A percentile compares a stretch with the other conserved stretches of the same genome.
phyloP scores from a whole-genome alignment of 179 eudicot species.

The Camellia oleifera region DNA sequence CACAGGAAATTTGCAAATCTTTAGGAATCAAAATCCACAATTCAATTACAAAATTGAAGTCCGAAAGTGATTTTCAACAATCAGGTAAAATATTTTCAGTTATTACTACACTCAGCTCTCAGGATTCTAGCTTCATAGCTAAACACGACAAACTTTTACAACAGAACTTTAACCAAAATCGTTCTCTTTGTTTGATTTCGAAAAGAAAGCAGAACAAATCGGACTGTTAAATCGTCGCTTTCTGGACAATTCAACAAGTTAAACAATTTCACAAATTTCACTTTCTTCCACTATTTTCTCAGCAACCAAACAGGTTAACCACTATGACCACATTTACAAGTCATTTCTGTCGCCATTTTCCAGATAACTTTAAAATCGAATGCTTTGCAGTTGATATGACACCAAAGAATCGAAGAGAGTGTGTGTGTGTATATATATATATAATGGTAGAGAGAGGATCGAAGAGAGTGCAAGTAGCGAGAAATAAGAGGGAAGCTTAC shows the following conservation, averaged over 20 bases:
- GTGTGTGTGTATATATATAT: too few relatives aligned
- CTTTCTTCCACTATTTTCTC: not conserved
- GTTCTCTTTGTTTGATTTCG: not conserved
- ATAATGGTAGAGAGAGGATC: not conserved
- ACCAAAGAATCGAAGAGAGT: too few relatives aligned
- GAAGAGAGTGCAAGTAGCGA: constrained; percentile 18
- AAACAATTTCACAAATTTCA: not conserved
- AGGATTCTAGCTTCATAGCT: not conserved
- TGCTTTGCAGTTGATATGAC: not conserved
- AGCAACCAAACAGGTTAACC: not conserved
- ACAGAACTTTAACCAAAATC: not conserved
- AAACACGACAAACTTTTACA: not conserved
- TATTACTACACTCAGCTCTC: not conserved
- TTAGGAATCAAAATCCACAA: not conserved
- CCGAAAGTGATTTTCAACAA: not conserved
- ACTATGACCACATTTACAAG: too few relatives aligned
- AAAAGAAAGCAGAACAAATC: not conserved
- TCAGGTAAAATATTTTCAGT: not conserved
- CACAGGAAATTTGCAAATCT: not conserved
- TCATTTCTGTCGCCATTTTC: not conserved
- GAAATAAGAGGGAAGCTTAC: constrained; percentile 17
- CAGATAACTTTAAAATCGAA: not conserved
- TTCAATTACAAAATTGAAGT: too few relatives aligned
- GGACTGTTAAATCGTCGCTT: too few relatives aligned
- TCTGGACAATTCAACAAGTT: not conserved